Evolutionary conservation across 2,329 filamentous ascomycete species (phyloP), one percentile per base, ranked within the genome.

Genomic region (Phoma sp.): DNA sequence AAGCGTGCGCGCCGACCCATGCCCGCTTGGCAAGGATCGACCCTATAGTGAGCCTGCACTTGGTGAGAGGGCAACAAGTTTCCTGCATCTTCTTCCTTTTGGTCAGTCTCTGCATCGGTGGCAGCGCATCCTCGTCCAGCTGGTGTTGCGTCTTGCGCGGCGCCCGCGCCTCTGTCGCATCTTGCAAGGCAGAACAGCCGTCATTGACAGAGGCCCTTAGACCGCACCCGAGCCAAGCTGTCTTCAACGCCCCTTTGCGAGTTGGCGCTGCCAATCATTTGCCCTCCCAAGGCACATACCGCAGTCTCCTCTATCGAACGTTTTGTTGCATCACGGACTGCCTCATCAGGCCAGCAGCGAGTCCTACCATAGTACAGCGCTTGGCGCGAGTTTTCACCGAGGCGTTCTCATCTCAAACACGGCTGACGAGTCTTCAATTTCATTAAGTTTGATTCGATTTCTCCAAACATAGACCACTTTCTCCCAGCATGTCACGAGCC

Each of bases 61-160:
- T 52, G 55, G 51, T 52, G 27, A 36, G 54, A 61, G 58, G 47
- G 46, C 55, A 61, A 51, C 63, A 57, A 55, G 39, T 50, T 51
- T 56, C 33, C 62, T 71, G 68, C 68, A 62, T 44, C 47, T 48
- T 43, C 38, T 63, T 61, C 47, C 59, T 60, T 68, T 45, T 29
- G 63, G 67, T 48, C 37, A 32, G 24, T 31, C 45, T 45, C 64
- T 58, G 61, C 52, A 62, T 69, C 64, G 66, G 61, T 60, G 61
- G 60, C 61, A 65, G 56, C 37, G 40, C 44, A 44, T 41, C 55
- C 54, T 54, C 60, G 47, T 61, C 63, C 56, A 60, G 43, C 55
- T 51, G 33, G 43, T 49, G 36, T 50, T 57, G 52, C 53, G 57
- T 52, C 47, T 56, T 58, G 50, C 58, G 60, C 58, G 36, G 41